These are phyloP conservation scores for Tylopilus intermedius DNA, from an alignment of 768 basidiomycete species.

Conservation along the genomic window DNA sequence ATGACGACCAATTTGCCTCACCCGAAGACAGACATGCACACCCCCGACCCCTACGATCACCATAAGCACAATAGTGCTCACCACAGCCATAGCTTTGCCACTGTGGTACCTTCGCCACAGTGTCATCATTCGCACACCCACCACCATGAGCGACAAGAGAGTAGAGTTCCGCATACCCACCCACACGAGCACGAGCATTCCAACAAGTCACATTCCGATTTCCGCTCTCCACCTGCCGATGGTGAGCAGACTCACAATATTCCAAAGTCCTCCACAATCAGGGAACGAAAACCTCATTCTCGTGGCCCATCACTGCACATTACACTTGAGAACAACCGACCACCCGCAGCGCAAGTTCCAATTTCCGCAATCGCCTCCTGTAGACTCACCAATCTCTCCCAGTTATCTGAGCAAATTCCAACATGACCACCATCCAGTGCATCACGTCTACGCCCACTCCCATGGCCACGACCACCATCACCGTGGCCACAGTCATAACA, in stretches of 20 bases:
- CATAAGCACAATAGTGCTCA: conserved; percentile 8
- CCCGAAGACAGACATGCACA: conserved; percentile 4
- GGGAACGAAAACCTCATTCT: conserved; percentile 35
- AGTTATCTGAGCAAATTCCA: conserved; percentile 50
- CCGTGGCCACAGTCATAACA: conserved; percentile 94
- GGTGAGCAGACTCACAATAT: conserved; percentile 5
- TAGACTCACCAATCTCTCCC: conserved; percentile 59
- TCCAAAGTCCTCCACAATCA: conserved; percentile 16
- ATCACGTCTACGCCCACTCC: too few relatives aligned
- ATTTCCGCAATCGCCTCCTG: conserved; percentile 25
- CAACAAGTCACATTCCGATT: conserved; percentile 17
- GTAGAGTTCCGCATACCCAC: conserved; percentile 22
- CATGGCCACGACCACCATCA: conserved; percentile 53
- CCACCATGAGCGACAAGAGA: conserved; percentile 22
- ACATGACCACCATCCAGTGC: conserved; percentile 44
- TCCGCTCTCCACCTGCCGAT: conserved; percentile 10
- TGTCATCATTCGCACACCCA: conserved; percentile 27
- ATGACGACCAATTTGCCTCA: conserved; percentile 10
- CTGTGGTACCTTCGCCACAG: conserved; percentile 8
- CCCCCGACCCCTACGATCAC: conserved; percentile 11
- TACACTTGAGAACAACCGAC: conserved; percentile 21
- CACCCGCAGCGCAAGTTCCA: conserved; percentile 20
- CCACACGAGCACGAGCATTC: conserved; percentile 29
- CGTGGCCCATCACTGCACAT: conserved; percentile 39
- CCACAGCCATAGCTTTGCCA: conserved; percentile 16